Evolutionary conservation across 1,284 basidiomycete genomes (phyloP), one percentile per base, ranked within the genome.

Genomic region (Somion occarium): DNA sequence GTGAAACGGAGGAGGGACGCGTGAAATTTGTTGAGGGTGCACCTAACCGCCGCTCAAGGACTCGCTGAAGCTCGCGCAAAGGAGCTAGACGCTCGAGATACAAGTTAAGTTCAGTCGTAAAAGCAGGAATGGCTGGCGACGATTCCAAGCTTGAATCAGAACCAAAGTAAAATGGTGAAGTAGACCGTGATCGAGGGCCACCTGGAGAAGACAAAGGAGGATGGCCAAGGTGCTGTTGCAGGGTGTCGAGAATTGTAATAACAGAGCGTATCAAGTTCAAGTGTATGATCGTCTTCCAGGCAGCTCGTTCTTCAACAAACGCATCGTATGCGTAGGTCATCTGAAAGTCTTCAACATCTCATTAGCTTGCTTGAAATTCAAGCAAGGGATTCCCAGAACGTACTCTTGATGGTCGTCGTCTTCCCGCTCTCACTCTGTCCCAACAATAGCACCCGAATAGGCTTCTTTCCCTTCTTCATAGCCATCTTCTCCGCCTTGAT

Each of bases 401-500:
- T 60, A 82, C 83, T 85, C 63, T 85, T 85, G 45, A 85, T 68
- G 1, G 80, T 83, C 4, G 83, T 85, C 0, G 79, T 82, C 64
- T 85, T 84, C 19, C 63, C 64, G 44, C 63, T 65, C 54, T 65
- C 64, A 44, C 63, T 64, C 55, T 65, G 64, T 3, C 77, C 84
- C 4, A 86, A 70, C 38, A 85, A 69, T 52, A 86, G 69, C 26
- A 86, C 67, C 58, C 82, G 81, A 55, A 85, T 75, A 0, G 80
- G 75, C 56, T 72, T 74, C 58, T 71, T 78, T 20, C 37, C 24
- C 68, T 74, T 82, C 68, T 73, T 82, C 52, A 78, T 66, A 0
- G 67, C 72, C 13, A 73, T 70, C 55, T 69, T 73, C 58, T 86
- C 84, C 44, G 68, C 71, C 44, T 75, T 73, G 39, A 88, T 67